A percentile compares a stretch with the other conserved stretches of the same genome.
Conservation (phyloP, 2,329 filamentous ascomycete species). For the Nannizziopsis barbatae region DNA sequence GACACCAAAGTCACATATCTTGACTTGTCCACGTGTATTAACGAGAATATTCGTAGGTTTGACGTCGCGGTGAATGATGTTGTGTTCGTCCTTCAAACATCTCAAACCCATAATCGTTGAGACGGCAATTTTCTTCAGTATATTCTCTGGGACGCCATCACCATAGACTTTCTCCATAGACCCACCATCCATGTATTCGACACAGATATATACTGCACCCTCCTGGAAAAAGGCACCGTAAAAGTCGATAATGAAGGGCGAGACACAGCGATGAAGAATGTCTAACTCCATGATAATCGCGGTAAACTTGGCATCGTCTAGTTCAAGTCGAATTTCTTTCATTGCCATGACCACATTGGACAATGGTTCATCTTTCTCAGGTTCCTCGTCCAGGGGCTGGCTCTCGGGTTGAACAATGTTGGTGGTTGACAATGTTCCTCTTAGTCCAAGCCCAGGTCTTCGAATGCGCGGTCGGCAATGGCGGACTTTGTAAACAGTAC, state of each 20-base stretch:
- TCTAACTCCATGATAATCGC: slow-evolving; percentile 97
- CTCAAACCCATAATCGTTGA: slow-evolving; percentile 86
- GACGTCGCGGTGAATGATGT: slow-evolving; percentile 97
- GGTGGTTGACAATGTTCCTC: slow-evolving; percentile 36
- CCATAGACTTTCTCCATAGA: slow-evolving; percentile 93
- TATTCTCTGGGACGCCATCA: slow-evolving; percentile 77
- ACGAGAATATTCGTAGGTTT: slow-evolving; percentile 98
- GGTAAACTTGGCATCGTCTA: slow-evolving; percentile 93
- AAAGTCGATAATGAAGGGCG: slow-evolving; percentile 95
- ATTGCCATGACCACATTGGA: slow-evolving; percentile 85
- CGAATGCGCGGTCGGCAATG: slow-evolving; percentile 62
- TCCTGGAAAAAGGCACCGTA: slow-evolving; percentile 99
- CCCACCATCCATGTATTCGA: slow-evolving; percentile 98
- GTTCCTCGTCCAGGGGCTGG: slow-evolving; percentile 14
- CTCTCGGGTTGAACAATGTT: slow-evolving; percentile 8
- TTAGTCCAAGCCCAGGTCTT: slow-evolving; percentile 48
- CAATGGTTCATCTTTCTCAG: slow-evolving; percentile 18
- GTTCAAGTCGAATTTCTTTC: slow-evolving; percentile 93
- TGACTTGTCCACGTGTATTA: slow-evolving; percentile 82
- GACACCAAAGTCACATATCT: slow-evolving; percentile 97
- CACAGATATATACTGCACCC: slow-evolving; percentile 96
- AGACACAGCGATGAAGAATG: slow-evolving; percentile 86
- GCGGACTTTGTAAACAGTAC: slow-evolving; percentile 91
- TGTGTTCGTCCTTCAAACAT: slow-evolving; percentile 90
- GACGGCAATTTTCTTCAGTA: slow-evolving; percentile 81